These are phyloP conservation scores for Ichthyophthirius multifiliis DNA, from an alignment of 169 alveolate species.

Conservation along the genomic window DNA sequence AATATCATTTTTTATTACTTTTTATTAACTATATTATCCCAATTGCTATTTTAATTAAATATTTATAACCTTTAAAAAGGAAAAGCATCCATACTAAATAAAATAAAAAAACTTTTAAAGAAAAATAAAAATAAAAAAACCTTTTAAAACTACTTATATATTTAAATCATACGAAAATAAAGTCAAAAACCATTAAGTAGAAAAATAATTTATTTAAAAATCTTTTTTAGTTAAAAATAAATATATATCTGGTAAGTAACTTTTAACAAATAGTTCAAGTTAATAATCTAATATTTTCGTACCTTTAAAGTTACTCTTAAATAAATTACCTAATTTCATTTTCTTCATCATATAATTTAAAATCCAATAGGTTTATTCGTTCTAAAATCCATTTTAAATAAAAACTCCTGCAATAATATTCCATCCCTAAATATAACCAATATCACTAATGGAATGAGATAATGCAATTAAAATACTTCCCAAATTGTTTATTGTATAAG, in stretches of 20 bases:
- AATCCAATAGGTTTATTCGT: not conserved
- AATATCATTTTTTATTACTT: not conserved
- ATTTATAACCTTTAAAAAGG: not conserved
- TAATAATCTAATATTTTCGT: not conserved
- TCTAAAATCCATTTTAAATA: not conserved
- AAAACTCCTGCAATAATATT: not conserved
- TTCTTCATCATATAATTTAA: not conserved
- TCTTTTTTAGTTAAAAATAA: not conserved
- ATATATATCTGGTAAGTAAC: not conserved
- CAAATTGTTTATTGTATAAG: not conserved
- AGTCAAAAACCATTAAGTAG: not conserved
- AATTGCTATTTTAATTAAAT: not conserved
- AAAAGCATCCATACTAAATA: not conserved
- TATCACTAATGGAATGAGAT: not conserved
- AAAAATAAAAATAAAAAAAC: not conserved
- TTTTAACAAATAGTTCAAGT: not conserved
- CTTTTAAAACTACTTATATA: not conserved
- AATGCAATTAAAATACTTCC: not conserved
- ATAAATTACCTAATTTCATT: not conserved
- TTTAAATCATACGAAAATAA: not conserved
- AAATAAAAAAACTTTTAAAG: not conserved
- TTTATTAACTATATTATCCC: not conserved
- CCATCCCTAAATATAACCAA: not conserved
- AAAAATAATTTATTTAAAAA: not conserved
- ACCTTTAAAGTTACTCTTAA: not conserved